These are phyloP conservation scores for Tolypocladium tropicale DNA, from an alignment of 2,329 filamentous ascomycete genomes.

Conservation along the genomic window DNA sequence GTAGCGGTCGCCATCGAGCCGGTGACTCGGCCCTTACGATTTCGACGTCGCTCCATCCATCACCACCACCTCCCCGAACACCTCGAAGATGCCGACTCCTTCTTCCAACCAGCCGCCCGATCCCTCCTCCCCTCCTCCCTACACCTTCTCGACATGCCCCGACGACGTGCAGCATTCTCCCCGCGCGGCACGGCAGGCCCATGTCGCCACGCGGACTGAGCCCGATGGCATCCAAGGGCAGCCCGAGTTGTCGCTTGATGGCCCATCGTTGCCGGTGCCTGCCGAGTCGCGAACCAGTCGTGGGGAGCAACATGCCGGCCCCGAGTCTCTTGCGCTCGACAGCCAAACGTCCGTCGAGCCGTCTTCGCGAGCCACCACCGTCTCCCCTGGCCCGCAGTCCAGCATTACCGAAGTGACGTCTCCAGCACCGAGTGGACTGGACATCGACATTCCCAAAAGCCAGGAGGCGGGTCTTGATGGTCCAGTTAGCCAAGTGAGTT, in stretches of 20 bases:
- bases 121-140: constrained; percentile 24
- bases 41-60: background rate
- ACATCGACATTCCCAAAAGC: constrained; percentile 23
- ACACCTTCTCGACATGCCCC: constrained; percentile 32
- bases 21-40: background rate
- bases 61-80: background rate
- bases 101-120: constrained; percentile 30
- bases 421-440: constrained; percentile 19
- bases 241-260: constrained; percentile 10
- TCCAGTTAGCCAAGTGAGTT: background rate
- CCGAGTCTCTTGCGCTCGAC: constrained; percentile 10
- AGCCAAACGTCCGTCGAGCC: constrained; percentile 15
- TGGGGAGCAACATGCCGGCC: constrained; percentile 4
- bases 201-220: constrained; percentile 9
- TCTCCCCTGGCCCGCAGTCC: constrained; percentile 31
- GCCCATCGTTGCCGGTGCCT: constrained; percentile 9
- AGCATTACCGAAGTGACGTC: constrained; percentile 21
- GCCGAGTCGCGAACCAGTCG: constrained; percentile 4
- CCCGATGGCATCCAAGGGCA: constrained; percentile 11
- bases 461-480: constrained; percentile 10
- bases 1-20: background rate
- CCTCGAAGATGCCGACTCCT: constrained; percentile 32
- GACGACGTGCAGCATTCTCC: constrained; percentile 25
- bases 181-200: constrained; percentile 14
- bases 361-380: constrained; percentile 29